These are phyloP conservation scores for Paramecium pentaurelia DNA, from an alignment of 73 alveolate genomes.

Conservation along the genomic window DNA sequence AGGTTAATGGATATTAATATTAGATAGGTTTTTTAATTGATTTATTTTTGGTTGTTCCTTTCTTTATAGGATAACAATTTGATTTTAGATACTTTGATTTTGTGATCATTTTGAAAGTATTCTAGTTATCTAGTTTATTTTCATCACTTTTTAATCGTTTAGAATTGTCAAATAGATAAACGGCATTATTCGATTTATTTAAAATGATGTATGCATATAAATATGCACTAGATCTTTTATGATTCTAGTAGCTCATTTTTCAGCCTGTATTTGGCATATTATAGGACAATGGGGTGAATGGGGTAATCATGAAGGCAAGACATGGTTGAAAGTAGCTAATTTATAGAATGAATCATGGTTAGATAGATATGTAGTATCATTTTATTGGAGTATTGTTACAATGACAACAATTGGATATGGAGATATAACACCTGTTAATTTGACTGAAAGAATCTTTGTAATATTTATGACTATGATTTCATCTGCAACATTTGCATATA, in stretches of 20 bases:
- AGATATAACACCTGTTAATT: conserved; percentile 57
- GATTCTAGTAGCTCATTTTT: conserved; percentile 11
- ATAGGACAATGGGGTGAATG: conserved; percentile 13
- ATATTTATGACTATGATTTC: conserved; percentile 48
- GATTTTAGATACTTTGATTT: conserved; percentile 12
- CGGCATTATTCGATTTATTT: background rate
- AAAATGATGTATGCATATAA: background rate
- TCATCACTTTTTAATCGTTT: background rate
- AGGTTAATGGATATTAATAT: background rate
- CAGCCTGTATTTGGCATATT: conserved; percentile 24
- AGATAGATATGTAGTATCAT: conserved; percentile 36
- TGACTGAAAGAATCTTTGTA: conserved; percentile 57
- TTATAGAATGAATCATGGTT: background rate
- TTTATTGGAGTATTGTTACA: conserved; percentile 58
- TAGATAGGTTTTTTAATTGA: background rate
- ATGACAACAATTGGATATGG: conserved; percentile 64
- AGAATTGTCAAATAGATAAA: background rate
- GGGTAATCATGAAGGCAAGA: background rate
- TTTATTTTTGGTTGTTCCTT: background rate
- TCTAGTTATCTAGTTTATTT: background rate
- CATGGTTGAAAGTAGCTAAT: background rate
- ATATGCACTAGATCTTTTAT: background rate
- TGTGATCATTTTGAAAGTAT: background rate
- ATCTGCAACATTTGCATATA: conserved; percentile 43
- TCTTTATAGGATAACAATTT: background rate